phyloP scores from a whole-genome alignment of 148 eudicot species.

The Diospyros lotus region DNA sequence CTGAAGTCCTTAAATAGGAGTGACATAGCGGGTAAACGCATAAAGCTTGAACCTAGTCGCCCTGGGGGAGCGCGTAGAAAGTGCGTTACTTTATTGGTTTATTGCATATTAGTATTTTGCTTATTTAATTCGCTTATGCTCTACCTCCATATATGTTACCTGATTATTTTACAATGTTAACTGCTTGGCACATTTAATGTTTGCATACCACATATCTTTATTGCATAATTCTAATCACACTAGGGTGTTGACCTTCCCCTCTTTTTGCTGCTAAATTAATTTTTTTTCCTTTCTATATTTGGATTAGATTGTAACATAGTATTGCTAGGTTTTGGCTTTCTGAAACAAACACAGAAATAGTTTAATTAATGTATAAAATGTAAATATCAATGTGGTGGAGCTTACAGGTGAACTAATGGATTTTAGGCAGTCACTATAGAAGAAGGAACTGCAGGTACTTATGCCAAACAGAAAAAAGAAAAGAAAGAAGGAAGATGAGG shows the following conservation, averaged over 20 bases:
- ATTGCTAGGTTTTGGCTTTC: not conserved
- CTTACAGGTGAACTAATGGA: too few relatives aligned
- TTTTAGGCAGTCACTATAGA: too few relatives aligned
- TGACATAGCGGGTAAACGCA: constrained; percentile 95
- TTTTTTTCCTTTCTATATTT: not conserved
- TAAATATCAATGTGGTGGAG: too few relatives aligned
- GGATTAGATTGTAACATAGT: not conserved
- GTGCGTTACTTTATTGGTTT: constrained; percentile 32
- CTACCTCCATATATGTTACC: not conserved
- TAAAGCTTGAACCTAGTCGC: constrained; percentile 93
- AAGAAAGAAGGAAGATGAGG: too few relatives aligned
- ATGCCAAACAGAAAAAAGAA: too few relatives aligned
- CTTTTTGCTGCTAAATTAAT: not conserved
- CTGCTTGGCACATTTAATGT: constrained; percentile 1
- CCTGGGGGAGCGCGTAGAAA: constrained; percentile 93
- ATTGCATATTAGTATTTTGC: not conserved
- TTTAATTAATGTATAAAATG: not conserved
- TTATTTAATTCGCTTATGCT: not conserved
- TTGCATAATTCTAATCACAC: not conserved
- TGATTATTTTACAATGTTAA: not conserved
- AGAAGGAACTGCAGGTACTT: too few relatives aligned
- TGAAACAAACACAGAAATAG: not conserved
- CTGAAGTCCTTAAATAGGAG: constrained; percentile 85
- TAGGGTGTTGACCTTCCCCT: not conserved
- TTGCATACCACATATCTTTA: not conserved